phyloP scores from a whole-genome alignment of 257 asterid species.

The Fraxinus excelsior region DNA sequence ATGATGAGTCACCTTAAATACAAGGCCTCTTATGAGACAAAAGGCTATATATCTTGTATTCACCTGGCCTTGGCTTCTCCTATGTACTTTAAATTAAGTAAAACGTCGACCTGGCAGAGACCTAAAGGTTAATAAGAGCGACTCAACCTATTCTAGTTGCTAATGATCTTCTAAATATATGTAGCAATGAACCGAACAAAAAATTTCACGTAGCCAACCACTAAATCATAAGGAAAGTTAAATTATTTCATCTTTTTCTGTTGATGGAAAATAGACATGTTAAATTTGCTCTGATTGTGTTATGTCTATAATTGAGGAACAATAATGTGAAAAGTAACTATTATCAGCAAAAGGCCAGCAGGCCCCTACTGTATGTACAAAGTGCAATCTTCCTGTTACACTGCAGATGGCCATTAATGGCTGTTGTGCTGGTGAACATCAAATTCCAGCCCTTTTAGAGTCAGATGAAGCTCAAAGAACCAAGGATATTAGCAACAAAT shows the following conservation, averaged over 20 bases:
- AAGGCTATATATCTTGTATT: neutral
- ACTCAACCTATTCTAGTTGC: neutral
- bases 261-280: constrained; percentile 19
- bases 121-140: neutral
- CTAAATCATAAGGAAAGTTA: neutral
- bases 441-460: neutral
- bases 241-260: neutral
- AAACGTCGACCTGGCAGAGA: neutral
- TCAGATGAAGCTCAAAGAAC: neutral
- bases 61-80: neutral
- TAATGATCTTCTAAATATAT: neutral
- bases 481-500: neutral
- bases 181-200: neutral
- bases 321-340: constrained; percentile 9
- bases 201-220: neutral
- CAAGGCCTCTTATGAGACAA: constrained; percentile 1
- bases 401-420: constrained; percentile 41
- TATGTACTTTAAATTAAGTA: neutral
- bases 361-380: constrained; percentile 20
- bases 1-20: constrained; percentile 18
- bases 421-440: constrained; percentile 39
- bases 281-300: constrained; percentile 31
- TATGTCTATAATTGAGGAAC: constrained; percentile 39
- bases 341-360: neutral
- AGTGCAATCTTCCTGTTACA: constrained; percentile 26